Evolutionary conservation across 129 eudicot species (phyloP).

Genomic region (Artemisia argyi): DNA sequence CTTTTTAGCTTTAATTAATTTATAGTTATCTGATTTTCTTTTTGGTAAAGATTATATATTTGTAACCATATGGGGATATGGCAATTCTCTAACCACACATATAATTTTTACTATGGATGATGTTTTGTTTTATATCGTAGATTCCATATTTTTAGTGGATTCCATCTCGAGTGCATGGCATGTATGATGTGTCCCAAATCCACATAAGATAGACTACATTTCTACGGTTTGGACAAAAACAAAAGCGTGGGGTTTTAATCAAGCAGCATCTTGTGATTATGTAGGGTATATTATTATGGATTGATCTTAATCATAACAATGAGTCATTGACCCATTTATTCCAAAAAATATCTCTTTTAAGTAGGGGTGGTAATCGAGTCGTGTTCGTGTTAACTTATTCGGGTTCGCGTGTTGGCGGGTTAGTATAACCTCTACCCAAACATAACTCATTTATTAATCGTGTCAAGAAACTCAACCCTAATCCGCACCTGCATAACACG

Average conservation of each 20-base stretch:
- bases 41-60: too few species aligned
- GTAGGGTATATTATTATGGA: conserved; percentile 16
- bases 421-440: too few species aligned
- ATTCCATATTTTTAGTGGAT: background rate
- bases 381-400: too few species aligned
- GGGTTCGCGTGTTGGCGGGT: too few species aligned
- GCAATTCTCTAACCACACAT: background rate
- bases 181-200: background rate
- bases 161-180: conserved; percentile 1
- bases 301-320: background rate
- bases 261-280: conserved; percentile 15
- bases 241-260: conserved; percentile 9
- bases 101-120: too few species aligned
- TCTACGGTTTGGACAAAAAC: background rate
- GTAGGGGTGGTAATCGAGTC: too few species aligned
- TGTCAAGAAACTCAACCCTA: too few species aligned
- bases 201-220: background rate
- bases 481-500: too few species aligned
- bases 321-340: background rate
- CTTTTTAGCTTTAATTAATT: too few species aligned
- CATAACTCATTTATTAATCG: too few species aligned
- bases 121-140: background rate
- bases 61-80: too few species aligned
- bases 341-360: background rate
- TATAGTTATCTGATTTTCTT: too few species aligned